Evolutionary conservation across 805 yeast species (phyloP), one percentile per base, ranked within the genome.

Genomic region (Spathaspora boniae): DNA sequence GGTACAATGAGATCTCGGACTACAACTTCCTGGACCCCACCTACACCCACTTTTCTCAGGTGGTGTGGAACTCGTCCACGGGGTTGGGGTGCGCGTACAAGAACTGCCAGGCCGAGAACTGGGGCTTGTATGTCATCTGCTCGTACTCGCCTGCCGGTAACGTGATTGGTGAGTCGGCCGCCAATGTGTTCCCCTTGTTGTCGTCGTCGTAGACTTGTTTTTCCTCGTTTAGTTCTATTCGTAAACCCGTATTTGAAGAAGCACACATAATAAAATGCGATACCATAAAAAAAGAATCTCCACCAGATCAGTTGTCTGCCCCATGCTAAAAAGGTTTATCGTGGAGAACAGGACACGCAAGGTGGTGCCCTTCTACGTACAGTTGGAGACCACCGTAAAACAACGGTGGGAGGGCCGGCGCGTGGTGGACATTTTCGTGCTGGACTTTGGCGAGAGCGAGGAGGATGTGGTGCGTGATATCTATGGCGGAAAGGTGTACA

Each of bases 11-110:
- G 40, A 64, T 62, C 3, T 38, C 41, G 8, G 36, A 53, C 15
- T 61, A 51, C 41, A 42, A 46, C 38, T 62, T 53, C 42, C 21
- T 33, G n/a, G 23, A 52, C 4, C 54, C 51, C 21, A 45, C 48
- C 9, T 60, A 52, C 40, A 50, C 58, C 41, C 95, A 86, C 60
- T 86, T 84, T 61, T 82, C 93, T 16, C 93, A 85, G 57, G 65
- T 86, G 31, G 76, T 86, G 21, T 86, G 95, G 95, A 72, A 68
- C 45, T 56, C 62, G 16, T 64, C 85, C 17, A 68, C 78, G 8
- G 56, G 68, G 45, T 38, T 86, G n/a, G 95, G 94, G n/a, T 86
- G 95, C 63, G 93, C 82, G 35, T 63, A 67, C 56, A 79, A 76
- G 52, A 55, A 70, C 45, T 84, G 95, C 63, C 63, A 58, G n/a